Conservation (phyloP, 1,139 yeast species). For the Yamadazyma dendronema region DNA sequence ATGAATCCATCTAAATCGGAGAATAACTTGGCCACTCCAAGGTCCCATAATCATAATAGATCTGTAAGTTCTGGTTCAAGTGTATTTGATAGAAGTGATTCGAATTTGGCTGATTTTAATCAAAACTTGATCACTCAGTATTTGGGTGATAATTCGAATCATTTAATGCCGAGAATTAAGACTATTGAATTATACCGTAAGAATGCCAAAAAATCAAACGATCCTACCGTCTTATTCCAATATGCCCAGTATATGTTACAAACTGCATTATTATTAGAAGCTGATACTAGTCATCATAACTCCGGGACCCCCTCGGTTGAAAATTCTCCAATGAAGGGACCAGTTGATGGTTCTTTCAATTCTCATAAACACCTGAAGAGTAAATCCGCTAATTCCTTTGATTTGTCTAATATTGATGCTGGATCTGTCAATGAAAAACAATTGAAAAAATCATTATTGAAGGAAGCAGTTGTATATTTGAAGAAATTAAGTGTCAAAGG, state of each 20-base stretch:
- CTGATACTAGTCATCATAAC: constrained; percentile 7
- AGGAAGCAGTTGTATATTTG: constrained; percentile 74
- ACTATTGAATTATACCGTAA: constrained; percentile 85
- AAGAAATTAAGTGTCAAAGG: constrained; percentile 78
- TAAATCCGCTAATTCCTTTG: constrained; percentile 24
- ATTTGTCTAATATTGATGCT: constrained; percentile 18
- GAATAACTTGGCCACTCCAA: constrained; percentile 23
- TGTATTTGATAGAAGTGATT: constrained; percentile 34
- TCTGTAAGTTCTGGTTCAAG: constrained; percentile 43
- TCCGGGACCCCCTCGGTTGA: constrained; percentile 19
- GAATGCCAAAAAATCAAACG: constrained; percentile 81
- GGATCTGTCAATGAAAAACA: constrained; percentile 27
- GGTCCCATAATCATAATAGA: constrained; percentile 30
- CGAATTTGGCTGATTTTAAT: constrained; percentile 38
- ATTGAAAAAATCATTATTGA: constrained; percentile 52
- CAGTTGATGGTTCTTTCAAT: constrained; percentile 13
- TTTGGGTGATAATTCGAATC: constrained; percentile 50
- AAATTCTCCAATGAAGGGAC: constrained; percentile 26
- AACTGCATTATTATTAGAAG: constrained; percentile 66
- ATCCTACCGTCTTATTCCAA: constrained; percentile 81
- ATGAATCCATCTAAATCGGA: constrained; percentile 27
- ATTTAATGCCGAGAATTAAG: constrained; percentile 73
- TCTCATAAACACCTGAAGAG: constrained; percentile 13
- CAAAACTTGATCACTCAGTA: constrained; percentile 48
- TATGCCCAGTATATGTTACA: constrained; percentile 90